Base-by-base conservation (phyloP, 176 grass and related monocot species). In the Otatea glauca region DNA sequence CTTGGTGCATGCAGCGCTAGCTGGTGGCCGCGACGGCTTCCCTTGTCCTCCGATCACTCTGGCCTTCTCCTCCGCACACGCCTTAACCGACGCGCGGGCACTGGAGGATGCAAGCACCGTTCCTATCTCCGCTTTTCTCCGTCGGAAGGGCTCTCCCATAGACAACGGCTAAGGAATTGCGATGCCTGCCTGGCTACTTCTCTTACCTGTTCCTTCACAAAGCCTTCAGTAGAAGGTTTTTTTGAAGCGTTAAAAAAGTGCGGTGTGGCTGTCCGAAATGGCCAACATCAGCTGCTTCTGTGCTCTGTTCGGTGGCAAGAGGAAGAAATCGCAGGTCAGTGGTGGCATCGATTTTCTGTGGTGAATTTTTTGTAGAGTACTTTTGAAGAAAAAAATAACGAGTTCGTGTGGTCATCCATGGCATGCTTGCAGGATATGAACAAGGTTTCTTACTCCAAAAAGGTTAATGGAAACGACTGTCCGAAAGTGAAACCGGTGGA, bases 401-500 rank as follows among this genome's bases (percentile, higher is more conserved):
- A 34, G 42, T 23, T 58, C 39, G 59, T 45, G 11, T 37, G 65
- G 11, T 70, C 74, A 13, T 80, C 6, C 65, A 66, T 87, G 47
- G 56, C 60, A 5, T 63, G 56, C 5, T 20, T 45, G 62, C 76
- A 94, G 94, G 86, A 84, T 44, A 84, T 4, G n/a, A 78, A 37
- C 44, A 85, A 90, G 62, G 76, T 44, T 41, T 61, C 54, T 13
- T 65, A 86, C 70, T 59, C 29, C 69, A 94, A 77, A 75, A 89
- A 84, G 61, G 12, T 34, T 9, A 88, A 78, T 37, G 74, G 83
- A 14, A 81, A 78, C 25, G 93, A 83, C 49, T 90, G 83, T 38
- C 86, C 70, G 10, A 84, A 80, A 77, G 93, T 96, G 15, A 94
- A 92, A 47, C 91, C 93, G 23, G 91, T 96, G 75, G 93, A 95